These are phyloP conservation scores for Babesia ovata DNA, from an alignment of 169 alveolate genomes.

Conservation along the genomic window DNA sequence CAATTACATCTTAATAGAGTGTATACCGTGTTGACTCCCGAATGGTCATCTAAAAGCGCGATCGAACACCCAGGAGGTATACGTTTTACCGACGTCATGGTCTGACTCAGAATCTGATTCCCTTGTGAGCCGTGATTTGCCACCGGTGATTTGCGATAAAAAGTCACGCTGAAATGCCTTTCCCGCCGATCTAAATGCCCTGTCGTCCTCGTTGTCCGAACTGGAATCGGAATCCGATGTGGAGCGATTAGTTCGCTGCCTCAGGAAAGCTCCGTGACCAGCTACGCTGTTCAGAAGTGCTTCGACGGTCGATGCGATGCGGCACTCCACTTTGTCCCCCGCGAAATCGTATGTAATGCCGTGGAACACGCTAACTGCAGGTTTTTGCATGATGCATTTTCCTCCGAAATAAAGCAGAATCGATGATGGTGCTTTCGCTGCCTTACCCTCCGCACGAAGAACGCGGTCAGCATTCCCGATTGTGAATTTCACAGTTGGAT, in stretches of 20 bases:
- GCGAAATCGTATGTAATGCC: constrained; percentile 27
- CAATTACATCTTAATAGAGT: no score
- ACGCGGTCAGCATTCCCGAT: constrained; percentile 46
- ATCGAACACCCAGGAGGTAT: constrained; percentile 64
- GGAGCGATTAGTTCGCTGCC: neutral
- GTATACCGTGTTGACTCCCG: neutral
- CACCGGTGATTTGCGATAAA: constrained; percentile 33
- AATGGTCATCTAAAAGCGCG: constrained; percentile 21
- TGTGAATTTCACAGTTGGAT: constrained; percentile 56
- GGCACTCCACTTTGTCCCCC: constrained; percentile 34
- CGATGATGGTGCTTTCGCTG: constrained; percentile 49
- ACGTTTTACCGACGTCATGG: constrained; percentile 31
- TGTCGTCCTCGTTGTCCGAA: constrained; percentile 32
- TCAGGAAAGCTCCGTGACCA: constrained; percentile 50
- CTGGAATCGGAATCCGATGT: constrained; percentile 31
- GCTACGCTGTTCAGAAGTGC: constrained; percentile 42
- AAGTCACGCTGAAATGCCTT: constrained; percentile 47
- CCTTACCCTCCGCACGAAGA: constrained; percentile 29
- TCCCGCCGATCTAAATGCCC: constrained; percentile 34
- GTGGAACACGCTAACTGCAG: constrained; percentile 23
- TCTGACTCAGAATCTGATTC: constrained; percentile 47
- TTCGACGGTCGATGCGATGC: constrained; percentile 55
- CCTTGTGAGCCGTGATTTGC: neutral
- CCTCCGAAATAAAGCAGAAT: constrained; percentile 60
- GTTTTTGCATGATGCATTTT: constrained; percentile 54